phyloP scores from a whole-genome alignment of 768 basidiomycete genomes.

The Suillus clintonianus region DNA sequence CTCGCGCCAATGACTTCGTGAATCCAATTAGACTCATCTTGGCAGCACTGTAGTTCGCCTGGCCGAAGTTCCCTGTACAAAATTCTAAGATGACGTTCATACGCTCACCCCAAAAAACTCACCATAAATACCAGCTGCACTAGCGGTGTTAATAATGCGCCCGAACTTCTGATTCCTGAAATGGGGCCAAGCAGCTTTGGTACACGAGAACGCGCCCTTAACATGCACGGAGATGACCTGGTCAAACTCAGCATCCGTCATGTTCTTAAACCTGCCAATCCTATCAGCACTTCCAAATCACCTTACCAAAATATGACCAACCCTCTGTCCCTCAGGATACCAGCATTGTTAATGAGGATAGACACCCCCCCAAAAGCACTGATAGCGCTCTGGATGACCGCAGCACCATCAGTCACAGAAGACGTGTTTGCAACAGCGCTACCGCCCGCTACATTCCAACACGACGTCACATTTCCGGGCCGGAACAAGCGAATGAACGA shows the following conservation, averaged over 20 bases:
- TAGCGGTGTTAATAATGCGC: conserved; percentile 91
- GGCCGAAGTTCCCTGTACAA: conserved; percentile 84
- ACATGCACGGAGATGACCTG: conserved; percentile 87
- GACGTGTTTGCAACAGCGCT: conserved; percentile 87
- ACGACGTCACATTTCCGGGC: conserved; percentile 2
- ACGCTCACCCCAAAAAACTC: conserved; percentile 19
- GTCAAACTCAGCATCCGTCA: conserved; percentile 95
- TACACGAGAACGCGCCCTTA: conserved; percentile 90
- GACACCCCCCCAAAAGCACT: conserved; percentile 82
- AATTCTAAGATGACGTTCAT: neutral
- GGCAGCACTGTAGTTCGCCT: conserved; percentile 96
- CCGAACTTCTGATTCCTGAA: conserved; percentile 96
- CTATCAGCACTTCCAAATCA: neutral
- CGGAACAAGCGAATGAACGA: neutral
- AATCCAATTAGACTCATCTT: conserved; percentile 96
- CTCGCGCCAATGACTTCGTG: conserved; percentile 89
- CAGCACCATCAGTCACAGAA: conserved; percentile 82
- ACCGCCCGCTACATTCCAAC: conserved; percentile 66
- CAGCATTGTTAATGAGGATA: conserved; percentile 96
- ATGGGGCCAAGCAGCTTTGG: conserved; percentile 94
- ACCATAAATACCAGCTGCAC: conserved; percentile 94
- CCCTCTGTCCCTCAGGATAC: conserved; percentile 84
- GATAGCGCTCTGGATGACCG: conserved; percentile 84
- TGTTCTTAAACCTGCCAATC: conserved; percentile 83
- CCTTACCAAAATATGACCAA: conserved; percentile 29